These are phyloP conservation scores for Aphanomyces astaci DNA, from an alignment of 352 stramenopile genomes.

Conservation along the genomic window DNA sequence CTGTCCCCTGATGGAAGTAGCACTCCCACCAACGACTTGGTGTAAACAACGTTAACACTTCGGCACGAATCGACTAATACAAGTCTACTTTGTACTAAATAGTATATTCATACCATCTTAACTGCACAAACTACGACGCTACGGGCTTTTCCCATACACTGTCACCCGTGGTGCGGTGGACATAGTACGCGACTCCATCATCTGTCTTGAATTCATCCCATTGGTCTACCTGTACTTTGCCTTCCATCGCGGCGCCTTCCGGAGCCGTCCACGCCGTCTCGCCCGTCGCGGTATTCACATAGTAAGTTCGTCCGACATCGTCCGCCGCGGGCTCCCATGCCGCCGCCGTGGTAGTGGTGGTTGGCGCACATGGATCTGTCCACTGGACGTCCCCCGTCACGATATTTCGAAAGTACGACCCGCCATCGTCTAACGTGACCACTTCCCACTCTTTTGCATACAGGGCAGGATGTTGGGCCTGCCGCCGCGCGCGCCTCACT, in stretches of 20 bases:
- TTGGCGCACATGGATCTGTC: constrained; percentile 35
- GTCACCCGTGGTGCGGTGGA: constrained; percentile 53
- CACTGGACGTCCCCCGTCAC: constrained; percentile 61
- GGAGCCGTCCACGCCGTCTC: constrained; percentile 68
- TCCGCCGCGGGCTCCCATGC: constrained; percentile 56
- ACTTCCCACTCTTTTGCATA: constrained; percentile 12
- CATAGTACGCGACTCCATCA: constrained; percentile 68
- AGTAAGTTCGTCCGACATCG: constrained; percentile 64
- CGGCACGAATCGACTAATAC: background rate
- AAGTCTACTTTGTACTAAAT: background rate
- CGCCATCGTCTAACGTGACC: constrained; percentile 28
- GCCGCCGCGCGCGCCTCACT: background rate
- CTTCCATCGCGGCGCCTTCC: background rate
- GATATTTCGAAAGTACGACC: constrained; percentile 64
- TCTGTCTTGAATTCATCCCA: constrained; percentile 62
- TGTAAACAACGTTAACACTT: too few relatives aligned
- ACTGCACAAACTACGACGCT: background rate
- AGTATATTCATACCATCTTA: background rate
- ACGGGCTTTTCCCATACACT: constrained; percentile 46
- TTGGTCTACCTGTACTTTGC: constrained; percentile 14
- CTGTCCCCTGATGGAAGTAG: too few relatives aligned
- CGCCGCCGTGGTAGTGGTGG: too few relatives aligned
- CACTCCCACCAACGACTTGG: too few relatives aligned
- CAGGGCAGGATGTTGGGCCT: background rate
- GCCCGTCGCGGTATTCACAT: constrained; percentile 55